Evolutionary conservation across 164 flowering plant genomes (phyloP), one percentile per base, ranked within the genome.

Genomic region (Kalanchoe fedtschenkoi): DNA sequence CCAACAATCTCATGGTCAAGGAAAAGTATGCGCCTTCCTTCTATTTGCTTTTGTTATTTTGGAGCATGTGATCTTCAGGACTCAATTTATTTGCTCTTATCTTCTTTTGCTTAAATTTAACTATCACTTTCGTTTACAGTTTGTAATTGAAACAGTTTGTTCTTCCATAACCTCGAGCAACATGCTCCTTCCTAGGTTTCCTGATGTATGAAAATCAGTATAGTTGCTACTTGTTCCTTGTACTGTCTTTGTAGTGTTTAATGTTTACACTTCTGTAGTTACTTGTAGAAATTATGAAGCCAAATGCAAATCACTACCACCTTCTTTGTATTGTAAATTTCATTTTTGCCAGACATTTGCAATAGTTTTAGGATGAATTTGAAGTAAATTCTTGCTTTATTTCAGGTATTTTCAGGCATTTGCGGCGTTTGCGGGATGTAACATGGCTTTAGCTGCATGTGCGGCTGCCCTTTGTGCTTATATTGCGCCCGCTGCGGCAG

Each of bases 401-500:
- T 74, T 78, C 86, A 89, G 97, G 77, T 86, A 75, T 70, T 68
- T 56, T 64, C 60, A 43, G 75, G 97, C 90, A 39, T 92, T 92
- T 79, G 70, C 62, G 4, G 62, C 75, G 28, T 82, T 56, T 69
- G 83, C 82, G 34, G 86, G 86, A 59, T 72, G 78, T 55, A 92
- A 92, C 65, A 5, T 86, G 67, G 67, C 71, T 53, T 70, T 92
- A 63, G 91, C 91, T 7, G 43, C 68, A 47, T 71, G 71, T 64
- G 91, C 98, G 66, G 88, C 82, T 15, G 71, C 68, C 10, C 80
- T 92, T 1, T 84, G 91, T 71, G 96, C 93, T 53, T 88, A 71
- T 65, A 68, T 92, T 70, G 98, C 97, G 55, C 98, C 98, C 56
- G 88, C 97, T 16, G 98, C 98, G 30, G 96, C 96, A 10, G 93